These are phyloP conservation scores for Fusarium pseudograminearum DNA, from an alignment of 2,329 filamentous ascomycete species.

Conservation along the genomic window DNA sequence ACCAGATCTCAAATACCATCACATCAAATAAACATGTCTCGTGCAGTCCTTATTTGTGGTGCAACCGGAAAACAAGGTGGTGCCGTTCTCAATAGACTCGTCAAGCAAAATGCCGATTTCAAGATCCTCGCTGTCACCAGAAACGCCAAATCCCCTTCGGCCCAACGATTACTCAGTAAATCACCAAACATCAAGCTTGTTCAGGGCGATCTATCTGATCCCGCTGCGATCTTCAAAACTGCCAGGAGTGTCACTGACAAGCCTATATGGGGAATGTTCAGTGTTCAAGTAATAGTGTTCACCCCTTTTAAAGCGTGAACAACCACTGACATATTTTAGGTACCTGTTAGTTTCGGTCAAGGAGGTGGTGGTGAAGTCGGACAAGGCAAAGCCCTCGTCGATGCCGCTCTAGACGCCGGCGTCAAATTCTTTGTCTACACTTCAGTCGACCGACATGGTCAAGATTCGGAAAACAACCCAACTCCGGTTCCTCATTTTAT, in stretches of 20 bases:
- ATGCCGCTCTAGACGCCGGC: slow-evolving; percentile 64
- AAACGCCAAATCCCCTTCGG: slow-evolving; percentile 62
- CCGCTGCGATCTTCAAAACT: slow-evolving; percentile 60
- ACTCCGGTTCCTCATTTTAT: slow-evolving; percentile 71
- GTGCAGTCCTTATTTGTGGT: slow-evolving; percentile 51
- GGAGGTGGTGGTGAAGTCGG: slow-evolving; percentile 15
- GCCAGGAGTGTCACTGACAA: slow-evolving; percentile 7
- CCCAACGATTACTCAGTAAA: slow-evolving; percentile 60
- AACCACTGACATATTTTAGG: not conserved
- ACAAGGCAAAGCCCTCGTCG: slow-evolving; percentile 69
- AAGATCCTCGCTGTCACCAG: slow-evolving; percentile 72
- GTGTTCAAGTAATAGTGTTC: slow-evolving; percentile 16
- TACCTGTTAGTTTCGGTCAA: slow-evolving; percentile 2
- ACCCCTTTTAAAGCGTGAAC: accelerated
- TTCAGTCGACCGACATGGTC: slow-evolving; percentile 70
- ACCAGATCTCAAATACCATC: not conserved
- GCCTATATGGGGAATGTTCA: slow-evolving; percentile 30
- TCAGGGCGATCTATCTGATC: slow-evolving; percentile 67
- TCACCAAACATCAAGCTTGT: slow-evolving; percentile 65
- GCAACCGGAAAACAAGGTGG: slow-evolving; percentile 56
- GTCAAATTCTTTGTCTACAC: slow-evolving; percentile 72
- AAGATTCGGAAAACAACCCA: slow-evolving; percentile 61
- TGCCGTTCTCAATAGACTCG: slow-evolving; percentile 50
- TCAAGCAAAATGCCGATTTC: slow-evolving; percentile 52
- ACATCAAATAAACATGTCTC: slow-evolving; percentile 8